Percentiles rank a stretch among this genome's conserved stretches.
Evolutionary conservation across 306 rosid genomes (phyloP).

Genomic region (Vigna radiata): DNA sequence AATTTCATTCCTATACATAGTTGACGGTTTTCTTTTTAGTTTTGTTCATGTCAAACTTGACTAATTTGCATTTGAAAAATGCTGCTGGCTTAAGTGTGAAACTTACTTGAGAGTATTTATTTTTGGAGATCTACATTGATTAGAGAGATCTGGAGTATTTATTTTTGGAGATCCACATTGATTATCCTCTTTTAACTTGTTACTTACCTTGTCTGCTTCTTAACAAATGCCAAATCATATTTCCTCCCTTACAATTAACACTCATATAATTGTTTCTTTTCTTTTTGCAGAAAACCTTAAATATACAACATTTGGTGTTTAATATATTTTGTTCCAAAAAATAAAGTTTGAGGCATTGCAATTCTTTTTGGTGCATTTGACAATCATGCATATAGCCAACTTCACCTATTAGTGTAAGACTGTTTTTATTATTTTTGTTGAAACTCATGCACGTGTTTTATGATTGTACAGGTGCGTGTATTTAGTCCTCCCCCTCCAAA

Average conservation of each 20-base stretch:
- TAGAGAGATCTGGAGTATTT: background rate
- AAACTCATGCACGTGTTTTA: conserved; percentile 43
- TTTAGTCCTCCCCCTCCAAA: conserved; percentile 88
- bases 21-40: conserved; percentile 19
- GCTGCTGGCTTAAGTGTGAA: conserved; percentile 21
- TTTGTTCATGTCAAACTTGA: conserved; percentile 14
- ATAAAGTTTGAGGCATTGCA: conserved; percentile 25
- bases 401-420: background rate
- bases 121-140: background rate
- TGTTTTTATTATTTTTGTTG: conserved; percentile 8
- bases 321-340: conserved; percentile 14
- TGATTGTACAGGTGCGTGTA: conserved; percentile 81
- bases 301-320: conserved; percentile 13
- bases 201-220: conserved; percentile 34
- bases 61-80: conserved; percentile 15
- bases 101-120: conserved; percentile 17
- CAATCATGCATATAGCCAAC: conserved; percentile 28
- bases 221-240: conserved; percentile 14
- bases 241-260: conserved; percentile 31
- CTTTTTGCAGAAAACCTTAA: background rate
- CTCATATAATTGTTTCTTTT: conserved; percentile 25
- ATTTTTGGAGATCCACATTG: background rate
- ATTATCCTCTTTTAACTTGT: conserved; percentile 1
- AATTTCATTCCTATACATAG: conserved; percentile 15
- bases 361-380: conserved; percentile 18